Conservation (phyloP, 805 yeast species). For the Metschnikowia picachoensis region DNA sequence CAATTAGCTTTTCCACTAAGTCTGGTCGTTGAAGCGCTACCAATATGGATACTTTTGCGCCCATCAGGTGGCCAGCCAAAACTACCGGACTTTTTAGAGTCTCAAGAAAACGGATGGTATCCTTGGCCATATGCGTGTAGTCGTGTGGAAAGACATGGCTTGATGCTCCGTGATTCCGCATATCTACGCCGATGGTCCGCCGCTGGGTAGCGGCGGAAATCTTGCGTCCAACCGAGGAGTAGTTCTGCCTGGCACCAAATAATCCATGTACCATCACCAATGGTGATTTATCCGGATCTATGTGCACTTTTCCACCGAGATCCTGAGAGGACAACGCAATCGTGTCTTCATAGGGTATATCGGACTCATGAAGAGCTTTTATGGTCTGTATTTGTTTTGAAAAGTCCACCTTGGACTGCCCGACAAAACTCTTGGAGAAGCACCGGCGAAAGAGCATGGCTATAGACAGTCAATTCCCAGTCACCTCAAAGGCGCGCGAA, state of each 20-base stretch:
- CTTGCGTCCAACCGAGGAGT: conserved; percentile 34
- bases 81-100: conserved; percentile 18
- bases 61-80: conserved; percentile 56
- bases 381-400: background rate
- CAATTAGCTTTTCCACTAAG: conserved; percentile 37
- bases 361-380: background rate
- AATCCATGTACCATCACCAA: conserved; percentile 52
- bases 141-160: conserved; percentile 42
- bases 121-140: conserved; percentile 42
- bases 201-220: conserved; percentile 29
- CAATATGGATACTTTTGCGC: conserved; percentile 54
- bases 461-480: background rate
- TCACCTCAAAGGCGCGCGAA: background rate
- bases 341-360: conserved; percentile 5
- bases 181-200: conserved; percentile 43
- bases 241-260: conserved; percentile 47
- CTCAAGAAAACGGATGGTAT: conserved; percentile 35
- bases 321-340: conserved; percentile 6
- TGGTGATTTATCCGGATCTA: conserved; percentile 24
- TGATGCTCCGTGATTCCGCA: conserved; percentile 55
- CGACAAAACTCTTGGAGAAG: background rate
- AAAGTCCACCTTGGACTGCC: background rate
- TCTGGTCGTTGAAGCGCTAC: conserved; percentile 40
- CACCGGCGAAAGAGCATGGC: conserved; percentile 4
- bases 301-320: conserved; percentile 4